Evolutionary conservation across 2,329 filamentous ascomycete species (phyloP).

Genomic region (Pezizomycotina sp.): DNA sequence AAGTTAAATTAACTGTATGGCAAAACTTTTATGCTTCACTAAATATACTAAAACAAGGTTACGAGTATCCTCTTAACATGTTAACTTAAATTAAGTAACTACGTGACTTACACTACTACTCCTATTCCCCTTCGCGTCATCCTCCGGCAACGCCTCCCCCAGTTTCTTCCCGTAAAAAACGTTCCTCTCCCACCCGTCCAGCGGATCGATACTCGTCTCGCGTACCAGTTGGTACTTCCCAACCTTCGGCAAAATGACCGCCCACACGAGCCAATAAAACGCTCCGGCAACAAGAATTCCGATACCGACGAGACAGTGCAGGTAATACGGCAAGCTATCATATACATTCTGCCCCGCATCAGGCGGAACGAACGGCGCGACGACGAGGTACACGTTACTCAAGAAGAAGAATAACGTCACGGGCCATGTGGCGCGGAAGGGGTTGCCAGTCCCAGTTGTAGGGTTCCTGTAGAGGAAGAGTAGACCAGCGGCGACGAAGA

Average conservation of each 20-base stretch:
- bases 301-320: conserved; percentile 41
- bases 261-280: conserved; percentile 40
- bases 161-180: too few species aligned
- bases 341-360: conserved; percentile 29
- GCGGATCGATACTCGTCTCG: too few species aligned
- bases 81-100: too few species aligned
- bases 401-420: conserved; percentile 36
- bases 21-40: too few species aligned
- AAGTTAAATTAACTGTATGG: too few species aligned
- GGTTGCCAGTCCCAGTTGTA: too few species aligned
- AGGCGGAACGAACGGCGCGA: conserved; percentile 42
- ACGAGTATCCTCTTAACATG: too few species aligned
- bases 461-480: conserved; percentile 39
- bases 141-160: too few species aligned
- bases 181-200: too few species aligned
- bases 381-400: conserved; percentile 37
- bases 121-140: too few species aligned
- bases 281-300: conserved; percentile 37
- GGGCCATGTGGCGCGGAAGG: conserved; percentile 37
- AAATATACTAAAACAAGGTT: too few species aligned
- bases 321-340: conserved; percentile 40
- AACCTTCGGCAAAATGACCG: conserved; percentile 35
- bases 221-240: conserved; percentile 38
- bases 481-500: conserved; percentile 36
- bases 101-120: too few species aligned